Evolutionary conservation across 73 alveolate species (phyloP).

Genomic region (Uronychia binucleata): DNA sequence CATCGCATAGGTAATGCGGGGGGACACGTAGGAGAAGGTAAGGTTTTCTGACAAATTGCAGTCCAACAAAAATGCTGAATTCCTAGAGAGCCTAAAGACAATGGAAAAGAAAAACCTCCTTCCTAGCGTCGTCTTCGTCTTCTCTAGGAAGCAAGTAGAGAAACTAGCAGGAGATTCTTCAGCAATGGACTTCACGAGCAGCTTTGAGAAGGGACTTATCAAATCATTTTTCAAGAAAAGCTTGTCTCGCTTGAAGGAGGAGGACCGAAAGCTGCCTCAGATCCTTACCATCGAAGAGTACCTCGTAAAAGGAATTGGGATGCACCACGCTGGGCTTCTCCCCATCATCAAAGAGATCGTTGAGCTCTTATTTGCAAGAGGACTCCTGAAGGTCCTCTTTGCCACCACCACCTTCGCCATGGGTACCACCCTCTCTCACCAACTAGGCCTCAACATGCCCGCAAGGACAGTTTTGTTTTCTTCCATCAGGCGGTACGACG

Average conservation of each 20-base stretch:
- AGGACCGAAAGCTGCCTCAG: slow-evolving; percentile 87
- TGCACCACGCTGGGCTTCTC: slow-evolving; percentile 96
- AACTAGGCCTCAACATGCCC: slow-evolving; percentile 94
- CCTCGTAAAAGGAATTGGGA: slow-evolving; percentile 91
- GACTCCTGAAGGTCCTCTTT: slow-evolving; percentile 92
- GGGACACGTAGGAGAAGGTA: slow-evolving; percentile 7
- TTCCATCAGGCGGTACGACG: slow-evolving; percentile 85
- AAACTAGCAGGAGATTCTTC: slow-evolving; percentile 78
- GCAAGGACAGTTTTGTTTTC: slow-evolving; percentile 98
- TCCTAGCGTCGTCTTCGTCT: slow-evolving; percentile 97
- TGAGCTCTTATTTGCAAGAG: slow-evolving; percentile 95
- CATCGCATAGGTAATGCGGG: slow-evolving; percentile 7
- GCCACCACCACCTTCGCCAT: slow-evolving; percentile 99
- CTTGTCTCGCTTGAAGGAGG: slow-evolving; percentile 68
- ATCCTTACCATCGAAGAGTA: slow-evolving; percentile 70
- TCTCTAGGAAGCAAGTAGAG: slow-evolving; percentile 82
- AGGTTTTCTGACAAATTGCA: slow-evolving; percentile 8
- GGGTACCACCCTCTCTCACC: slow-evolving; percentile 64
- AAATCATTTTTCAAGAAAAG: slow-evolving; percentile 73
- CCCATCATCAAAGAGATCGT: slow-evolving; percentile 96
- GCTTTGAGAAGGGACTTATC: slow-evolving; percentile 67
- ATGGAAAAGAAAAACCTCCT: slow-evolving; percentile 73
- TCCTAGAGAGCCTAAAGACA: slow-evolving; percentile 62
- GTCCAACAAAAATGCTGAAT: slow-evolving; percentile 21
- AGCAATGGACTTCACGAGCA: slow-evolving; percentile 48